Percentiles rank a stretch among this genome's conserved stretches.
Conservation (phyloP, 2,329 filamentous ascomycete species). For the Penicillium sp. region DNA sequence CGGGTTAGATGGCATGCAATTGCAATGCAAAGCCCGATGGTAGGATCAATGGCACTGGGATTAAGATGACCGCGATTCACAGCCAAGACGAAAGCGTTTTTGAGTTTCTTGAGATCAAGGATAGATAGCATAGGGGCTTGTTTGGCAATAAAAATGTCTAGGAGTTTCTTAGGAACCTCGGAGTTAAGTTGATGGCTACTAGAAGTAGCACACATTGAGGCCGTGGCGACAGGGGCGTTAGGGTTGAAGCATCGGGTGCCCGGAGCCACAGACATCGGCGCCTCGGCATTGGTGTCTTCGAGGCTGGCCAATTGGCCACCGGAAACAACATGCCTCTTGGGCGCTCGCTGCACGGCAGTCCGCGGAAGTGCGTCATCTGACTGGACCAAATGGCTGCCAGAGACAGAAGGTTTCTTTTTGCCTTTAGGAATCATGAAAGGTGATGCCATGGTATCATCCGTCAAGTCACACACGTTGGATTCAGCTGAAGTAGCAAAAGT, state of each 20-base stretch:
- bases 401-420: background rate
- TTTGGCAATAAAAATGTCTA: background rate
- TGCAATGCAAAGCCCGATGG: background rate
- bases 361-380: too few species aligned
- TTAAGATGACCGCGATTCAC: background rate
- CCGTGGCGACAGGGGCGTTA: too few species aligned
- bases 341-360: background rate
- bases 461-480: background rate
- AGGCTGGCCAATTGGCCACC: background rate
- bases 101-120: background rate
- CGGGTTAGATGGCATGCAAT: background rate
- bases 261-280: background rate
- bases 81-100: background rate
- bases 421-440: background rate
- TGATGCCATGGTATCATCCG: background rate
- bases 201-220: background rate
- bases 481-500: background rate
- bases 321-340: background rate
- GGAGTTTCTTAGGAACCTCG: background rate
- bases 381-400: background rate
- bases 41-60: background rate
- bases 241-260: too few species aligned
- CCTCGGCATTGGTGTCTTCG: too few species aligned
- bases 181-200: background rate
- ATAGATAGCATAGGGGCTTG: background rate